These are phyloP conservation scores for Pichia sporocuriosa DNA, from an alignment of 805 yeast genomes.

Conservation along the genomic window DNA sequence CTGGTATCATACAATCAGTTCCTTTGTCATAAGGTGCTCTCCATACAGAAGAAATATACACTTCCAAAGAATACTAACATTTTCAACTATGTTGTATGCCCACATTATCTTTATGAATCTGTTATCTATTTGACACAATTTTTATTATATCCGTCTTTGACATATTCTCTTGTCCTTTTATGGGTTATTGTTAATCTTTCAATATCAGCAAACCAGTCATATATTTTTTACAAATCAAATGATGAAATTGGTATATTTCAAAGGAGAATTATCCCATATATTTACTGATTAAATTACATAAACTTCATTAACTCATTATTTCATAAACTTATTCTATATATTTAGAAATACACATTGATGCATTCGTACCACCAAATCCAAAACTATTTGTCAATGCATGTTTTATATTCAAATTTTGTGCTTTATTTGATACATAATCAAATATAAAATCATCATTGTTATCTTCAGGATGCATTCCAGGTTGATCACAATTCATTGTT, in stretches of 20 bases:
- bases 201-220: slow-evolving; percentile 49
- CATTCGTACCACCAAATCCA: slow-evolving; percentile 97
- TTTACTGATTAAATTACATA: slow-evolving; percentile 19
- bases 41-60: slow-evolving; percentile 47
- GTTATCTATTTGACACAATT: slow-evolving; percentile 38
- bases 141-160: slow-evolving; percentile 13
- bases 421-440: slow-evolving; percentile 51
- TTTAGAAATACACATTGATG: slow-evolving; percentile 54
- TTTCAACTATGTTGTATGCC: slow-evolving; percentile 47
- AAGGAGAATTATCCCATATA: slow-evolving; percentile 26
- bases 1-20: slow-evolving; percentile 40
- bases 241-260: slow-evolving; percentile 11
- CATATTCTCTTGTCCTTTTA: slow-evolving; percentile 23
- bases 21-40: slow-evolving; percentile 43
- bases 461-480: slow-evolving; percentile 45
- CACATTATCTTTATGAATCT: slow-evolving; percentile 68
- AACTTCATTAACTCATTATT: neutral
- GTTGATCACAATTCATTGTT: slow-evolving; percentile 59
- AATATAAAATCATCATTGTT: slow-evolving; percentile 35
- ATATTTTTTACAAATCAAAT: slow-evolving; percentile 35
- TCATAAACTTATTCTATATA: slow-evolving; percentile 6
- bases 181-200: slow-evolving; percentile 45
- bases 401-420: slow-evolving; percentile 34
- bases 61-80: slow-evolving; percentile 46
- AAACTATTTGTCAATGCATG: slow-evolving; percentile 83